Base-by-base conservation (phyloP, 108 stramenopile genomes). In the Fragilariopsis cylindrus region DNA sequence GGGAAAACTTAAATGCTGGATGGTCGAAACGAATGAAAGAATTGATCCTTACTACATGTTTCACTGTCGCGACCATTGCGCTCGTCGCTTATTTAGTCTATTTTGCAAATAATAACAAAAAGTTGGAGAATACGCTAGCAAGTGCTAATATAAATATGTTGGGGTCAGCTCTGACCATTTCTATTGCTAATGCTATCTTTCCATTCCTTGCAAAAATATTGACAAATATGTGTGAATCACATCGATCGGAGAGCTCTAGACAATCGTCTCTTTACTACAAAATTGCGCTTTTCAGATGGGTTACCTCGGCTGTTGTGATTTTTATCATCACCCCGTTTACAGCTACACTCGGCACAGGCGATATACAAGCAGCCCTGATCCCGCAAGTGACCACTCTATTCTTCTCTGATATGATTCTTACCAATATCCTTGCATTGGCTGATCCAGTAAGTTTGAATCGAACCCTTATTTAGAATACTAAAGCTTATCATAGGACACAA, bases 321-420 rank as follows among this genome's bases (percentile, higher is more conserved):
- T 88, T 82, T 7, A 78, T 91, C 73, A 88, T 96, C 42, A 93
- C 89, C 7, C 91, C 92, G 11, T 96, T 92, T 71, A 91, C 90
- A 6, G 62, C 73, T 44, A 81, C 82, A 4, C 4, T 87, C 4
- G 13, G 49, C 4, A 39, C 21, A 16, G 62, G 62, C 43, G 1
- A 30, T 30, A 2, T 30, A 30, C 54, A 67, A 16, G 60, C 58
- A 19, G 85, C 82, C 6, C 48, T 87, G 50, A 70, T 81, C 71
- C 4, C 69, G 6, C 57, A 75, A 45, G 65, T 83, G 3, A 81
- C 76, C 52, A 73, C 76, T 9, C 70, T 77, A 5, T 91, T 93
- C 74, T 90, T 87, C 62, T 85, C 90, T 13, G 95, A 96, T 69
- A 88, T 96, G 70, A 71, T 92, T n/a, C 80, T 82, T 0, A 82